Evolutionary conservation across 2,329 filamentous ascomycete genomes (phyloP).

Genomic region (Scortechinia acanthostroma): DNA sequence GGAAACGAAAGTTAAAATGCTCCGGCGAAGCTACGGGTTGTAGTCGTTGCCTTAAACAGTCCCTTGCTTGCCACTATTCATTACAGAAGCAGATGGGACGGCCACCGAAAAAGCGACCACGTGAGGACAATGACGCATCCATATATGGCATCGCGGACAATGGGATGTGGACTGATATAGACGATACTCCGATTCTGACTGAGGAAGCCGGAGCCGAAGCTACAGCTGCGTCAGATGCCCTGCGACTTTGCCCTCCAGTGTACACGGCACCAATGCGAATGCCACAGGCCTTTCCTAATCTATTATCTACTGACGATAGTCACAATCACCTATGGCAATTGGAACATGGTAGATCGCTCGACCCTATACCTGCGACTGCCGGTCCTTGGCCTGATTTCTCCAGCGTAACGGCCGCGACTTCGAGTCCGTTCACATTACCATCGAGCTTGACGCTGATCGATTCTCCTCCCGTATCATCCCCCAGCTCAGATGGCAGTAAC

Average conservation of each 20-base stretch:
- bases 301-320: conserved; percentile 7
- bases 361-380: not conserved
- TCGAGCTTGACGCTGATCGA: conserved; percentile 7
- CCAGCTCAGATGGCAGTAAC: conserved; percentile 11
- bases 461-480: conserved; percentile 10
- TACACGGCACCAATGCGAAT: conserved; percentile 6
- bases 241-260: conserved; percentile 16
- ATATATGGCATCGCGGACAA: too few species aligned
- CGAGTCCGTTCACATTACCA: conserved; percentile 13
- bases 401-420: conserved; percentile 16
- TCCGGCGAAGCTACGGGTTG: conserved; percentile 32
- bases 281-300: not conserved
- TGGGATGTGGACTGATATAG: too few species aligned
- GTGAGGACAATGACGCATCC: conserved; percentile 17
- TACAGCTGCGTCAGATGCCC: conserved; percentile 11
- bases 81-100: conserved; percentile 36
- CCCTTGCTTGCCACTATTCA: conserved; percentile 31
- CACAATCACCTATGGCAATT: conserved; percentile 4
- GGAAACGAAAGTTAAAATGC: conserved; percentile 36
- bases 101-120: conserved; percentile 28
- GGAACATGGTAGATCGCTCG: not conserved
- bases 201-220: too few species aligned
- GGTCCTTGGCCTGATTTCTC: conserved; percentile 29
- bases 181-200: too few species aligned
- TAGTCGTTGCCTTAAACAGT: conserved; percentile 28